phyloP scores from a whole-genome alignment of 2,329 filamentous ascomycete species.

The Aspergillus ochraceus region DNA sequence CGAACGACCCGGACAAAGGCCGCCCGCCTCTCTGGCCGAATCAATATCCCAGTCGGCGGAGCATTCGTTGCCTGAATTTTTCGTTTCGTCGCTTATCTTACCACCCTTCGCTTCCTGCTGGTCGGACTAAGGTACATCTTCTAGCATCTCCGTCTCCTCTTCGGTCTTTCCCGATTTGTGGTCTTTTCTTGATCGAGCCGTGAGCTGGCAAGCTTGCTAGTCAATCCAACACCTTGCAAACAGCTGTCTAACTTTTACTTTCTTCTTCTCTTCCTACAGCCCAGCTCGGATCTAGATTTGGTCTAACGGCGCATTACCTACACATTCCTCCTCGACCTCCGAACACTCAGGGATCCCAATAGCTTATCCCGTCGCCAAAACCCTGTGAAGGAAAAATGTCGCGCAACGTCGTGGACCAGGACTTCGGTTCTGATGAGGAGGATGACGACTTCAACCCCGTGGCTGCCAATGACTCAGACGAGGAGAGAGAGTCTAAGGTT shows the following conservation, averaged over 20 bases:
- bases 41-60: neutral
- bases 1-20: slow-evolving; percentile 16
- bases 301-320: neutral
- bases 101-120: neutral
- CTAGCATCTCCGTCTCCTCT: too few species aligned
- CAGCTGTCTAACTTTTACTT: neutral
- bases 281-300: neutral
- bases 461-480: slow-evolving; percentile 71
- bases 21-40: slow-evolving; percentile 11
- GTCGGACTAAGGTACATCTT: neutral
- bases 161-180: neutral
- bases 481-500: slow-evolving; percentile 53
- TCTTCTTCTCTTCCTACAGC: neutral
- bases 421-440: slow-evolving; percentile 64
- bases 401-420: slow-evolving; percentile 50
- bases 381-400: slow-evolving; percentile 27
- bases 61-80: neutral
- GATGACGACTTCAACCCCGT: slow-evolving; percentile 89
- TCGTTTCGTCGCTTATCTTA: neutral
- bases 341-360: neutral
- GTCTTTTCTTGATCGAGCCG: neutral
- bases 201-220: neutral
- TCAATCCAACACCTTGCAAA: neutral
- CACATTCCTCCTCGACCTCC: neutral
- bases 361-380: neutral